These are phyloP conservation scores for Cicer yamashitae DNA, from an alignment of 306 rosid genomes.

Conservation along the genomic window DNA sequence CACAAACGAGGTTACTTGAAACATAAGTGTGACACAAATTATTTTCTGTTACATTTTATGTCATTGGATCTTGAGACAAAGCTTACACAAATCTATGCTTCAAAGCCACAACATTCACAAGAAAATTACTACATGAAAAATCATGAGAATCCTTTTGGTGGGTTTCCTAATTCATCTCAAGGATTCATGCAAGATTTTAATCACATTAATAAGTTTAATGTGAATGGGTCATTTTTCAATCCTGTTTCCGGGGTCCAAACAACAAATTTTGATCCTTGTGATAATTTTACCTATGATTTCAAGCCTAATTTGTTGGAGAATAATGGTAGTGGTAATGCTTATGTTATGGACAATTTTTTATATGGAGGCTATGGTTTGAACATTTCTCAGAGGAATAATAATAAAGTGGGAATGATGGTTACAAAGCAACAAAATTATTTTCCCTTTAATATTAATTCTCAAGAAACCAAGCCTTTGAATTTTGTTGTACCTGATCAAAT, in stretches of 20 bases:
- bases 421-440: slow-evolving; percentile 44
- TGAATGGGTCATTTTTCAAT: slow-evolving; percentile 45
- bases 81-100: slow-evolving; percentile 46
- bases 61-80: slow-evolving; percentile 69
- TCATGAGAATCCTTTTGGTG: slow-evolving; percentile 51
- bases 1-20: slow-evolving; percentile 44
- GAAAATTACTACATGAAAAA: slow-evolving; percentile 46
- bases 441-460: slow-evolving; percentile 41
- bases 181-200: slow-evolving; percentile 61
- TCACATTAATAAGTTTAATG: slow-evolving; percentile 49
- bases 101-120: slow-evolving; percentile 43
- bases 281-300: slow-evolving; percentile 43
- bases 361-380: slow-evolving; percentile 52
- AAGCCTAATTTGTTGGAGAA: slow-evolving; percentile 56
- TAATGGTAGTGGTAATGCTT: slow-evolving; percentile 42
- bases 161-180: slow-evolving; percentile 50
- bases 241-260: slow-evolving; percentile 47
- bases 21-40: slow-evolving; percentile 33
- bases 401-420: slow-evolving; percentile 51
- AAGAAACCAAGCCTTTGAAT: slow-evolving; percentile 54
- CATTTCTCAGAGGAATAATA: slow-evolving; percentile 46
- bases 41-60: slow-evolving; percentile 43
- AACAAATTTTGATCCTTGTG: slow-evolving; percentile 47
- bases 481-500: slow-evolving; percentile 67
- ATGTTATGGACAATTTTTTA: slow-evolving; percentile 67